Evolutionary conservation across 495 filamentous ascomycete species (phyloP).

Genomic region (Xanthoparmelia taractica): DNA sequence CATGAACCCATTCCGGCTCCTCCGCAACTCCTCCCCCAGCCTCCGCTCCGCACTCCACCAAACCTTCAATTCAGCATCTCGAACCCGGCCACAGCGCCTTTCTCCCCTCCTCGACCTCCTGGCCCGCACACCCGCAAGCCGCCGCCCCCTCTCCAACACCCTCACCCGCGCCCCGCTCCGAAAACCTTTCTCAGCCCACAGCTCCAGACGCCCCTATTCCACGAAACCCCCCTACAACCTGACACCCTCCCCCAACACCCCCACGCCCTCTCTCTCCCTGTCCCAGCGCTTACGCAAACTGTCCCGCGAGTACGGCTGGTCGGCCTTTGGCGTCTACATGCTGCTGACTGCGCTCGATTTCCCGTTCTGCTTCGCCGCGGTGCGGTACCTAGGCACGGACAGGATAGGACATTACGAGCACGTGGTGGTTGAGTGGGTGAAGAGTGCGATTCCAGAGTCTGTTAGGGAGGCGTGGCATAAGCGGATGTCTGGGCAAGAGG

Average conservation of each 20-base stretch:
- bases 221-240: slow-evolving; percentile 11
- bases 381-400: slow-evolving; percentile 75
- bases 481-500: neutral
- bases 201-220: slow-evolving; percentile 9
- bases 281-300: slow-evolving; percentile 68
- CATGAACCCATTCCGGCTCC: slow-evolving; percentile 17
- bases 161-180: neutral
- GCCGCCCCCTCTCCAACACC: neutral
- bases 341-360: slow-evolving; percentile 79
- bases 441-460: slow-evolving; percentile 22
- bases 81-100: neutral
- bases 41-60: slow-evolving; percentile 9
- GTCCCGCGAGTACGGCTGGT: slow-evolving; percentile 92
- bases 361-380: slow-evolving; percentile 86
- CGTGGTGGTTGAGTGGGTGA: slow-evolving; percentile 35
- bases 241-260: slow-evolving; percentile 11
- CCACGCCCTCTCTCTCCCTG: slow-evolving; percentile 41
- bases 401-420: slow-evolving; percentile 62
- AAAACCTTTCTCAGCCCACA: neutral
- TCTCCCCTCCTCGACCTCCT: neutral
- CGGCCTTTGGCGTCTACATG: slow-evolving; percentile 86
- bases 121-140: neutral
- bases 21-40: slow-evolving; percentile 3
- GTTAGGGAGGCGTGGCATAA: slow-evolving; percentile 13
- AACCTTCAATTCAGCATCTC: slow-evolving; percentile 2